These are phyloP conservation scores for Alnus glutinosa DNA, from an alignment of 306 rosid genomes.

Conservation along the genomic window DNA sequence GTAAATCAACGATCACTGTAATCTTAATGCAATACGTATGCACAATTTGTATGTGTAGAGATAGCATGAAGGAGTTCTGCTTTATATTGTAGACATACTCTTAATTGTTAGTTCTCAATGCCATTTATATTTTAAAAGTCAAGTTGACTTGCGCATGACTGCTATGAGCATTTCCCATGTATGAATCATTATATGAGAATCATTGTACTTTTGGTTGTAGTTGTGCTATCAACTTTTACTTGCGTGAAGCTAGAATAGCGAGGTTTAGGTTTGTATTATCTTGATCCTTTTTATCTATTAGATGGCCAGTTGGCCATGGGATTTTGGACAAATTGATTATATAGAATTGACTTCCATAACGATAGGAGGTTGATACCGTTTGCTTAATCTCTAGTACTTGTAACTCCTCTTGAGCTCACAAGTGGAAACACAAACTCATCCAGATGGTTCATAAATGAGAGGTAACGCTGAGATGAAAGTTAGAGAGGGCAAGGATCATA, in stretches of 20 bases:
- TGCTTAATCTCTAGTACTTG: neutral
- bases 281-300: neutral
- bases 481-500: neutral
- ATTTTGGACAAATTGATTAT: neutral
- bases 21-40: neutral
- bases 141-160: too few species aligned
- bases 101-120: neutral
- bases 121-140: too few species aligned
- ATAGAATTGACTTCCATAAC: neutral
- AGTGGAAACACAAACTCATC: neutral
- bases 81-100: neutral
- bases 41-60: neutral
- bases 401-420: neutral
- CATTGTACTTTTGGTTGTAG: neutral
- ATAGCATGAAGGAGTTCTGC: neutral
- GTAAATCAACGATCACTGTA: neutral
- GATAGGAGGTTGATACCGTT: neutral
- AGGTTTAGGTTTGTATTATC: neutral
- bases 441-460: neutral
- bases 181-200: neutral
- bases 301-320: neutral
- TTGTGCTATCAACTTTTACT: neutral
- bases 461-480: neutral
- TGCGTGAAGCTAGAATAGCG: neutral
- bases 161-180: neutral